Evolutionary conservation across 1,139 yeast genomes (phyloP).

Genomic region (Geotrichum citri-aurantii): DNA sequence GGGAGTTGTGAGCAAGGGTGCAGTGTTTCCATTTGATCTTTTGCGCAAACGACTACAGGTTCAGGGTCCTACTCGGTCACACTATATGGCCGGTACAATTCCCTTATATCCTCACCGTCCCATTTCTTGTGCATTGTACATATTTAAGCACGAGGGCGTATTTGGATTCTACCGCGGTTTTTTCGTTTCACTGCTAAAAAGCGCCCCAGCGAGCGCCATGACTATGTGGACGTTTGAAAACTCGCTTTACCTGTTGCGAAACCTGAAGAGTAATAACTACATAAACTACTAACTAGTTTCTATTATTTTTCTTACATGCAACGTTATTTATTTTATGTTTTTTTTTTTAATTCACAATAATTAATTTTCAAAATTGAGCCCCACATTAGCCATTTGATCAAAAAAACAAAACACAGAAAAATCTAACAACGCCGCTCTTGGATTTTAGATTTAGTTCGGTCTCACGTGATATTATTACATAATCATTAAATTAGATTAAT

Average conservation of each 20-base stretch:
- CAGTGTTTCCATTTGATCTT: constrained; percentile 82
- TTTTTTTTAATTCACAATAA: background rate
- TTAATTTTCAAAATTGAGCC: too few relatives aligned
- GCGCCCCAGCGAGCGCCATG: constrained; percentile 74
- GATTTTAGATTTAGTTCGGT: too few relatives aligned
- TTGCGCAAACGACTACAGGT: constrained; percentile 75
- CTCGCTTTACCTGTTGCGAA: constrained; percentile 23
- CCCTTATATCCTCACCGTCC: constrained; percentile 19
- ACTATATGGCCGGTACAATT: constrained; percentile 24
- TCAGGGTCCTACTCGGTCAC: constrained; percentile 38
- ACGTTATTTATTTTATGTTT: constrained; percentile 2
- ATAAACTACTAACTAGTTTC: constrained; percentile 7
- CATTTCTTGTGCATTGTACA: constrained; percentile 34
- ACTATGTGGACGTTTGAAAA: constrained; percentile 70
- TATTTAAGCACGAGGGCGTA: constrained; percentile 53
- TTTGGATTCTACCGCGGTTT: constrained; percentile 71
- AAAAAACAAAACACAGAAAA: too few relatives aligned
- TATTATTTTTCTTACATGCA: background rate
- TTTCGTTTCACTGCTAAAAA: constrained; percentile 60
- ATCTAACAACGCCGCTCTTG: too few relatives aligned
- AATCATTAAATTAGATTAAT: background rate
- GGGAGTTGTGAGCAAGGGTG: constrained; percentile 65
- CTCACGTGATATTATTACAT: background rate
- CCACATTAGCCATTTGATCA: too few relatives aligned
- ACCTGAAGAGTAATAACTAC: constrained; percentile 14